phyloP scores from a whole-genome alignment of 352 stramenopile species.

The Aphanomyces invadans region DNA sequence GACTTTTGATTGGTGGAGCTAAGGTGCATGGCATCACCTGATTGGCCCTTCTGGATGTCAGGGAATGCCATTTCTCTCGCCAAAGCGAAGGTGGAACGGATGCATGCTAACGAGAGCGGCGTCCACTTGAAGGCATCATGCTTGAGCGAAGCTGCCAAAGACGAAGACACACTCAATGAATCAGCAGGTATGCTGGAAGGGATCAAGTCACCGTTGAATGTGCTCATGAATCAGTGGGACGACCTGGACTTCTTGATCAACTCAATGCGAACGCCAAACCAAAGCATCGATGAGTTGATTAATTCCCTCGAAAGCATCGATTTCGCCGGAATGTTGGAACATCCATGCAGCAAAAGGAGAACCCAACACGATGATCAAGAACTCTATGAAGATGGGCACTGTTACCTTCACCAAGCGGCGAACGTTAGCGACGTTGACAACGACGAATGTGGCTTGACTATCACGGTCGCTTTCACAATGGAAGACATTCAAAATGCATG shows the following conservation, averaged over 20 bases:
- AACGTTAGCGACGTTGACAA: not conserved
- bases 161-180: not conserved
- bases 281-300: conserved; percentile 19
- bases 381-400: not conserved
- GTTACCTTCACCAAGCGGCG: not conserved
- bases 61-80: too few relatives aligned
- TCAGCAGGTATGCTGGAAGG: not conserved
- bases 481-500: conserved; percentile 35
- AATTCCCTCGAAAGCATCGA: conserved; percentile 11
- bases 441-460: not conserved
- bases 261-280: conserved; percentile 10
- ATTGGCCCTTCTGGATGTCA: too few relatives aligned
- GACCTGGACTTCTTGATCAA: conserved; percentile 16
- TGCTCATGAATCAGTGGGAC: conserved; percentile 12
- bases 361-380: too few relatives aligned
- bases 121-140: not conserved
- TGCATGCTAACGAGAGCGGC: too few relatives aligned
- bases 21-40: too few relatives aligned
- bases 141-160: not conserved
- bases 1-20: too few relatives aligned
- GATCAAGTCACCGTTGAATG: not conserved
- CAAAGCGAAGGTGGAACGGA: too few relatives aligned
- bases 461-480: conserved; percentile 28
- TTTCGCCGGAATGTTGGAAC: conserved; percentile 15
- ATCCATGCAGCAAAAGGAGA: too few relatives aligned